Base-by-base conservation (phyloP, 1,139 yeast species). In the Pichia sp. region DNA sequence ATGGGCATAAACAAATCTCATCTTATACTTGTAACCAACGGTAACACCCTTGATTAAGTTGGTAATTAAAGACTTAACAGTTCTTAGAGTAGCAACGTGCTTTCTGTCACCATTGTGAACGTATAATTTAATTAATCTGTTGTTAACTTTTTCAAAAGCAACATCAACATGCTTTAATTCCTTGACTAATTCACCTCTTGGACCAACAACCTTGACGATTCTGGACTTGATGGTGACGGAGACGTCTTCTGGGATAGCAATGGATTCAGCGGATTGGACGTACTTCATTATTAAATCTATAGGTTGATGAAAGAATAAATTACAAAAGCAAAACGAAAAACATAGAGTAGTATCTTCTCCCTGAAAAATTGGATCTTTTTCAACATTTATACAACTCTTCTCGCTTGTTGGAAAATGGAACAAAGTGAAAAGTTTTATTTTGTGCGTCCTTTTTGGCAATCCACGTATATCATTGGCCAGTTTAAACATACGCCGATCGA, bases 1-100 rank as follows among this genome's bases (percentile, higher is more conserved):
- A 87, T 94, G 98, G 84, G 98, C 99, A 72, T 92, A 94, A 63
- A 92, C 98, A 74, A 89, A 90, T 82, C 97, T 88, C 96, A 92
- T 84, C 89, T 92, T 92, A 95, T 92, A 92, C 78, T 85, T 83
- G 95, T 78, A 92, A 74, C 98, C 97, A 80, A 85, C 85, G 73
- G 98, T 92, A 70, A 92, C 98, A 85, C 99, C 98, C 62, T 87
- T 87, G 77, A 92, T 76, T 82, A 92, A 75, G 88, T 94, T 92
- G 70, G 88, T 72, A 67, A 92, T 79, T 70, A 92, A 79, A 63
- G 97, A 87, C 79, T 89, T 89, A 74, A 92, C 97, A 59, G 98
- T 92, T 82, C 97, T 90, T 73, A 92, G 81, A 70, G 97, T 88
- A 72, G 99, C 99, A 73, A 92, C 97, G 79, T 92, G 98, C 84